phyloP scores from a whole-genome alignment of 108 stramenopile species.

The Hondaea fermentalgiana region DNA sequence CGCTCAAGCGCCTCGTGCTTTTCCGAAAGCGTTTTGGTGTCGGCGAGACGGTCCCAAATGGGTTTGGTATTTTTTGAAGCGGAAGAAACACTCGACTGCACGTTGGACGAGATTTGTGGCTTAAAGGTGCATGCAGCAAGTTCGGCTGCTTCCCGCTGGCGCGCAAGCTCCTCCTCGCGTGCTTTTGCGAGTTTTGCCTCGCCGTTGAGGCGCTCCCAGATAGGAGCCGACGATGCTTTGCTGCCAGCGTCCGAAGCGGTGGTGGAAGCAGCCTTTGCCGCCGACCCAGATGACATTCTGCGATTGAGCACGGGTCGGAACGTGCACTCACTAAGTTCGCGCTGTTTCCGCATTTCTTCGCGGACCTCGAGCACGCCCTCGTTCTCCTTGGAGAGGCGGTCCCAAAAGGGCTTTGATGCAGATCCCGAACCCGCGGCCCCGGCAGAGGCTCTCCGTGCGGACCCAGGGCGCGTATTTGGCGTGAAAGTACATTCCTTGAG shows the following conservation, averaged over 20 bases:
- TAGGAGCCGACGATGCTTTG: background rate
- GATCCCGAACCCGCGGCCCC: background rate
- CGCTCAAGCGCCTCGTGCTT: background rate
- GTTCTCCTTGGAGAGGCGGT: background rate
- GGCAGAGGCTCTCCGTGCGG: background rate
- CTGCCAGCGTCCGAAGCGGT: too few species aligned
- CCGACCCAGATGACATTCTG: background rate
- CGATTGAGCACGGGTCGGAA: background rate
- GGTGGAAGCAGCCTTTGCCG: background rate
- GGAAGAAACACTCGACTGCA: background rate
- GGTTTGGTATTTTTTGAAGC: background rate
- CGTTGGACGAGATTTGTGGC: background rate
- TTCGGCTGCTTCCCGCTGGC: background rate
- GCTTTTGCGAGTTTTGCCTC: background rate
- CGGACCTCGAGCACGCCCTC: background rate
- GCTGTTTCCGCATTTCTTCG: background rate
- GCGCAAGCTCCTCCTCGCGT: background rate
- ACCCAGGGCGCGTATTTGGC: background rate
- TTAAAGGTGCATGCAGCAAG: background rate
- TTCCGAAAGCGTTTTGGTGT: background rate
- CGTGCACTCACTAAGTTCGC: background rate
- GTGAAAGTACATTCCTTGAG: slow-evolving; percentile 13
- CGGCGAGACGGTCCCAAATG: slow-evolving; percentile 14
- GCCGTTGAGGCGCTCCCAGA: background rate
- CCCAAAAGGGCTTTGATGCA: background rate